Conservation (phyloP, 768 basidiomycete genomes). For the Amylocystis lapponica region DNA sequence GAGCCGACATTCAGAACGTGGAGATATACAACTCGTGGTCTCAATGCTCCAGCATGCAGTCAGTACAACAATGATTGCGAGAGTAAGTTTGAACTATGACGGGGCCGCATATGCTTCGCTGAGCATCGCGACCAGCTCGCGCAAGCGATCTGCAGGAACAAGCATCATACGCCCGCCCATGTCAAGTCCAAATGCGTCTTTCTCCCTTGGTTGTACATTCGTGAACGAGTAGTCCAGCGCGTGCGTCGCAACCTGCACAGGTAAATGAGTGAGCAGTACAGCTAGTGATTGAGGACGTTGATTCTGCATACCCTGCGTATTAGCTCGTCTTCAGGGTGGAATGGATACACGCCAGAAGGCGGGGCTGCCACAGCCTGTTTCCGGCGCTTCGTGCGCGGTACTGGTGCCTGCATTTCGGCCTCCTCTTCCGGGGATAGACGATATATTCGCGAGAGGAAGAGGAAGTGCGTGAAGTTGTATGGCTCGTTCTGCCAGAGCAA, state of each 20-base stretch:
- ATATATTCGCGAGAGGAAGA: conserved; percentile 78
- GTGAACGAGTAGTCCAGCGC: conserved; percentile 51
- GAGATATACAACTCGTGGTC: no score
- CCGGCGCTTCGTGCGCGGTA: conserved; percentile 33
- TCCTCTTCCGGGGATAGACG: conserved; percentile 68
- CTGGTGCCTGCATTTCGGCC: conserved; percentile 35
- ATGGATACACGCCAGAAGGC: conserved; percentile 51
- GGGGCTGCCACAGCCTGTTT: conserved; percentile 33
- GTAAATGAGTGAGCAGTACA: not conserved
- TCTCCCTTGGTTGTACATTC: conserved; percentile 46
- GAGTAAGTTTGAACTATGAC: no score
- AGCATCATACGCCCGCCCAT: conserved; percentile 63
- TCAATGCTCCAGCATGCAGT: no score
- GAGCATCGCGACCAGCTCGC: conserved; percentile 32
- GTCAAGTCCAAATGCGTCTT: conserved; percentile 69
- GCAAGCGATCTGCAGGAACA: conserved; percentile 40
- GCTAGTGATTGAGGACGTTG: not conserved
- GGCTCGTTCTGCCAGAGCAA: conserved; percentile 40
- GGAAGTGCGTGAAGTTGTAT: conserved; percentile 65
- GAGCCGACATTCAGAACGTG: no score
- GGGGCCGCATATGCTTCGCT: conserved; percentile 20
- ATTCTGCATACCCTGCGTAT: conserved; percentile 51
- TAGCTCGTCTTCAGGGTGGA: conserved; percentile 83
- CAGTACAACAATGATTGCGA: no score
- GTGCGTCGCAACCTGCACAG: conserved; percentile 46